phyloP scores from a whole-genome alignment of 1,284 basidiomycete species.

The Marasmius oreades region DNA sequence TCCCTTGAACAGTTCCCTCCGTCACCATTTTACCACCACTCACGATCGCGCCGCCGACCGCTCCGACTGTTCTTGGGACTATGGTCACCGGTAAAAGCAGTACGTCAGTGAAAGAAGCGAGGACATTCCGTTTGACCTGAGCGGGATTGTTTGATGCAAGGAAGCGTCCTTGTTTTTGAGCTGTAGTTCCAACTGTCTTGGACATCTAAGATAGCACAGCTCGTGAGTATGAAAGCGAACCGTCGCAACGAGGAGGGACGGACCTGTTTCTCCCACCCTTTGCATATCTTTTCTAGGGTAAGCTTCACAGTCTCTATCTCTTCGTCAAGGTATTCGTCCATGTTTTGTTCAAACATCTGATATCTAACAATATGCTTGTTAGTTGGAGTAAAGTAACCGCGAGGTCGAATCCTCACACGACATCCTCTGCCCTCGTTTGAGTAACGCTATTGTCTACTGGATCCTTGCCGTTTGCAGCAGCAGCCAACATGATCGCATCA shows the following conservation, averaged over 20 bases:
- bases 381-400: slow-evolving; percentile 10
- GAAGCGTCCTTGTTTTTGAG: slow-evolving; percentile 56
- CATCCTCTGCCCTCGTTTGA: slow-evolving; percentile 65
- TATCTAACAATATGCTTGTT: slow-evolving; percentile 47
- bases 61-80: slow-evolving; percentile 84
- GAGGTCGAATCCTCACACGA: slow-evolving; percentile 54
- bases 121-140: slow-evolving; percentile 87
- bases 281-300: slow-evolving; percentile 73
- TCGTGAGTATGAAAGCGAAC: background rate
- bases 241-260: slow-evolving; percentile 6
- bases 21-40: slow-evolving; percentile 58
- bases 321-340: slow-evolving; percentile 96
- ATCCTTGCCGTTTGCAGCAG: slow-evolving; percentile 16
- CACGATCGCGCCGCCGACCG: slow-evolving; percentile 72
- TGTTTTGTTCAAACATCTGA: slow-evolving; percentile 90
- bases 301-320: slow-evolving; percentile 83
- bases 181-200: slow-evolving; percentile 14
- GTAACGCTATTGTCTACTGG: slow-evolving; percentile 24
- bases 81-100: slow-evolving; percentile 93
- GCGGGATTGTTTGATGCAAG: slow-evolving; percentile 86
- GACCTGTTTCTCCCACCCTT: slow-evolving; percentile 76
- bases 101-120: slow-evolving; percentile 88
- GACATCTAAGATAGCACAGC: slow-evolving; percentile 17
- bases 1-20: slow-evolving; percentile 67
- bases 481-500: slow-evolving; percentile 64